Conservation (phyloP, 2,329 filamentous ascomycete genomes). For the Trichoderma aggressivum region DNA sequence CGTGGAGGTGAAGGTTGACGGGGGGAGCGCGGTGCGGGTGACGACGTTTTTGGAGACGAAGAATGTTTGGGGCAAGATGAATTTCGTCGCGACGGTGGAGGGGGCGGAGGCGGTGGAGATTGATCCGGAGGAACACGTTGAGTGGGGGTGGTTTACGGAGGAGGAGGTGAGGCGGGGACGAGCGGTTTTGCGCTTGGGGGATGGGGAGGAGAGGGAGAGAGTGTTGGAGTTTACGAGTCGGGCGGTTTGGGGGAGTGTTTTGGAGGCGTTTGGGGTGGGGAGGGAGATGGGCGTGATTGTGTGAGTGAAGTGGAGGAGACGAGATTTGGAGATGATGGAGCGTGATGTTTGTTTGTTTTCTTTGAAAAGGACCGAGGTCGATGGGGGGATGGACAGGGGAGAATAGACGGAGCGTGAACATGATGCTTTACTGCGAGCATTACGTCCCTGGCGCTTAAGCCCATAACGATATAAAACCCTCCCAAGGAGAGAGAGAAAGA, state of each 20-base stretch:
- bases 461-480: neutral
- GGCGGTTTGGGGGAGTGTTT: conserved; percentile 30
- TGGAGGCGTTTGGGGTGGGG: conserved; percentile 34
- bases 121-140: conserved; percentile 38
- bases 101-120: conserved; percentile 22
- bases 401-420: neutral
- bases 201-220: neutral
- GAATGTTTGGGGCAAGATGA: conserved; percentile 31
- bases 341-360: neutral
- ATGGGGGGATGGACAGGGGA: neutral
- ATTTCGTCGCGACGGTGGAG: conserved; percentile 30
- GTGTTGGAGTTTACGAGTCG: conserved; percentile 33
- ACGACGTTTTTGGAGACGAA: conserved; percentile 27
- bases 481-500: neutral
- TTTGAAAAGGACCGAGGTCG: neutral
- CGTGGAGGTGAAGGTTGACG: neutral
- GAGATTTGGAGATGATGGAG: neutral
- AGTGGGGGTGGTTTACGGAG: conserved; percentile 39
- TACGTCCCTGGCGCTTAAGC: neutral
- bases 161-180: conserved; percentile 30
- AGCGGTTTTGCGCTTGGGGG: conserved; percentile 4
- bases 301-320: neutral
- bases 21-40: neutral
- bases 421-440: neutral
- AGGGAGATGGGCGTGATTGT: neutral